A percentile compares a stretch with the other conserved stretches of the same genome.
Evolutionary conservation across 352 stramenopile genomes (phyloP).

Genomic region (Globisporangium okanoganense): DNA sequence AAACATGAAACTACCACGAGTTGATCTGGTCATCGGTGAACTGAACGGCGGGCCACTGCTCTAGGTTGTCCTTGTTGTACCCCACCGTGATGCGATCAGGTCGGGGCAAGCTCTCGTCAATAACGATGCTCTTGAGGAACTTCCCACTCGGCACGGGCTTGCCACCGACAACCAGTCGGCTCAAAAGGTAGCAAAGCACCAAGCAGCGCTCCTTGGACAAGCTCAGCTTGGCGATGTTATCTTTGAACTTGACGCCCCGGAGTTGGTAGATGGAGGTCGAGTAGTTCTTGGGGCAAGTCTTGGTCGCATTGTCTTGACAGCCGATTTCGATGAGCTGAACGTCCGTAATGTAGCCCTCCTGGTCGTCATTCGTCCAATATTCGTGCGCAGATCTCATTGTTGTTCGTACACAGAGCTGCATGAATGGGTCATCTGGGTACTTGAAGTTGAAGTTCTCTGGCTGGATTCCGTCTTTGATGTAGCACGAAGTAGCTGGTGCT

Average conservation of each 20-base stretch:
- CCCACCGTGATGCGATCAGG: not conserved
- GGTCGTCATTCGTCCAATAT: not conserved
- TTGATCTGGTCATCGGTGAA: not conserved
- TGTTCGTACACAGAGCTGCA: not conserved
- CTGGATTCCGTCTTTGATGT: not conserved
- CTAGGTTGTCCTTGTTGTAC: not conserved
- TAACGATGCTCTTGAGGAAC: conserved; percentile 1
- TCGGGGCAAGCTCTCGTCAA: not conserved
- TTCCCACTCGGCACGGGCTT: not conserved
- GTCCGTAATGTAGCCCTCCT: not conserved
- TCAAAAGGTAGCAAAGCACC: conserved; percentile 1
- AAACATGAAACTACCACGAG: not conserved
- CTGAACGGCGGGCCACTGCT: not conserved
- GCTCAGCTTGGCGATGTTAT: conserved; percentile 1
- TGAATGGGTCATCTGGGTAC: not conserved
- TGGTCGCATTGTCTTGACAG: not conserved
- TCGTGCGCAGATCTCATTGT: not conserved
- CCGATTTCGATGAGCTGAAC: conserved; percentile 3
- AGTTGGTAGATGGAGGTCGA: not conserved
- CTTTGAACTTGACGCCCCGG: not conserved
- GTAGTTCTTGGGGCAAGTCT: not conserved
- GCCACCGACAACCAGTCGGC: not conserved
- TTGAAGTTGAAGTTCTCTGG: not conserved
- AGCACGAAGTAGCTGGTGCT: not conserved
- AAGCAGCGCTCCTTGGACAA: not conserved